Evolutionary conservation across 192 early-diverging fungal genomes (phyloP), one percentile per base, ranked within the genome.

Genomic region (Diversispora eburnea): DNA sequence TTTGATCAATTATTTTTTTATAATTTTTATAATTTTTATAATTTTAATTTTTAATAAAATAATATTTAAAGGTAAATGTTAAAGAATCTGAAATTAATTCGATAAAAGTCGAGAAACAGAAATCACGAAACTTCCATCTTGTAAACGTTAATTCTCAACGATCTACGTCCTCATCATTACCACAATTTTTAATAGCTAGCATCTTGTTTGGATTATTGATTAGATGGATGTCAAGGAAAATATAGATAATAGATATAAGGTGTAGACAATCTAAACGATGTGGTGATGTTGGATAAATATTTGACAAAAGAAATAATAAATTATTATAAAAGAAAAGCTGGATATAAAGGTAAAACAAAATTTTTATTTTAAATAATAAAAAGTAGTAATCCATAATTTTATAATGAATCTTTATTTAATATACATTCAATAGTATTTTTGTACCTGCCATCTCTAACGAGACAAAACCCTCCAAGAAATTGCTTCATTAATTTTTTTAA

Each of bases 121-220:
- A 15, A 49, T 69, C 67, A 12, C 46, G 47, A 55, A 69, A 69
- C 19, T 69, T 55, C 55, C 67, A 69, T 39, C 52, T 69, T 19
- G 52, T 69, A 9, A 52, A 56, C 8, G 51, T 55, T 25, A 69
- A 66, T 48, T 66, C 64, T 7, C n/a, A 47, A n/a, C 64, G 48
- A 20, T 22, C 25, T 33, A 33, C 64, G 22, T 49, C 64, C 46
- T 46, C 63, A 20, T 49, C 47, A 49, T 33, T 66, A 49, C 22
- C 64, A 20, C 64, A 49, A 25, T 66, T 66, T 25, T 48, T 66
- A 66, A 66, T 66, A 15, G 64, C 64, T 19, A 66, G 64, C 22
- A 22, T n/a, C 12, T 25, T 66, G 46, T 66, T 66, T 33, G 43
- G 64, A 22, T 8, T 49, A 49, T 49, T 66, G 8, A 49, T 66